Evolutionary conservation across 2,329 filamentous ascomycete species (phyloP).

Genomic region (Talaromyces marneffei): DNA sequence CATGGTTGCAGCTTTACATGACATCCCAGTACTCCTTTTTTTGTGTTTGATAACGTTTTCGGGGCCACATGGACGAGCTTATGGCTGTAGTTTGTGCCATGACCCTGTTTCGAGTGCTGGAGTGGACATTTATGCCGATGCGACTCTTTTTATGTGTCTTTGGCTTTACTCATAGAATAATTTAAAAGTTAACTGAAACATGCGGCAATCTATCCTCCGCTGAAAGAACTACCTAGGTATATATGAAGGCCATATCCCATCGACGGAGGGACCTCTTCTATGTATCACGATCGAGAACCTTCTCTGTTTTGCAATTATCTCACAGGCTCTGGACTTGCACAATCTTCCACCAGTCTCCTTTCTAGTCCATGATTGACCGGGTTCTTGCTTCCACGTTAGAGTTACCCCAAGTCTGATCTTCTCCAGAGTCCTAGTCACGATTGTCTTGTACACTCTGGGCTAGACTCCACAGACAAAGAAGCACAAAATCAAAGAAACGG

Average conservation of each 20-base stretch:
- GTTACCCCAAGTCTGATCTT: slow-evolving; percentile 1
- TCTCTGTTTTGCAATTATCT: neutral
- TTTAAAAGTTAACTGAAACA: neutral
- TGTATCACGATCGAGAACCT: neutral
- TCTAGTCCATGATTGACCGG: neutral
- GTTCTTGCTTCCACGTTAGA: neutral
- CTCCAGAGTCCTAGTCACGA: neutral
- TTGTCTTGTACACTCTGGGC: neutral
- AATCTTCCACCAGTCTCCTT: neutral
- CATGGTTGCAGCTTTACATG: neutral
- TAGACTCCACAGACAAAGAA: neutral
- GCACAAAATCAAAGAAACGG: neutral
- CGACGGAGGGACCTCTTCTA: neutral
- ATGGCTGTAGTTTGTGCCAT: neutral
- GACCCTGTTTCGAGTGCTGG: neutral
- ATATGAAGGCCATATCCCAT: neutral
- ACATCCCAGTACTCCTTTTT: neutral
- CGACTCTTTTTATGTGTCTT: neutral
- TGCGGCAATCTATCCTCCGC: neutral
- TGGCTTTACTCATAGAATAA: neutral
- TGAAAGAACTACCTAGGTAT: neutral
- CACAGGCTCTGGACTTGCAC: neutral
- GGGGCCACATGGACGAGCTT: neutral
- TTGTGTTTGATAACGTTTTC: neutral
- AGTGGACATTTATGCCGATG: neutral